phyloP scores from a whole-genome alignment of 2,329 filamentous ascomycete species.

The Ophiostoma sp. region DNA sequence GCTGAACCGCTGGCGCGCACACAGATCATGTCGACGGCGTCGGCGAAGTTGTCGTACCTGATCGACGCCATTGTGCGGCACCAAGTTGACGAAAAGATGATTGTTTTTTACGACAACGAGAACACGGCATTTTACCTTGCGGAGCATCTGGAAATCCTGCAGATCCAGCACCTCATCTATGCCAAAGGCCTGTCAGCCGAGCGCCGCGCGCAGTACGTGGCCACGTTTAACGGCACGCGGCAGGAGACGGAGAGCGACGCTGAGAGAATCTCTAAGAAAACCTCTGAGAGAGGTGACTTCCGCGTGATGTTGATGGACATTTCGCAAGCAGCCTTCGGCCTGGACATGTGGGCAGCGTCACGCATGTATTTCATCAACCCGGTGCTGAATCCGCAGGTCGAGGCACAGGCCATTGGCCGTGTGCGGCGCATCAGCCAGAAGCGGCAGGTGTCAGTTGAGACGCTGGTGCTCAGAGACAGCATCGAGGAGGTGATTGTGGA shows the following conservation, averaged over 20 bases:
- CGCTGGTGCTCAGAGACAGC: conserved; percentile 70
- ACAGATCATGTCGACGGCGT: conserved; percentile 70
- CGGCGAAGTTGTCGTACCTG: conserved; percentile 81
- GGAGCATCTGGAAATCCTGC: conserved; percentile 68
- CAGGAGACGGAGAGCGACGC: conserved; percentile 29
- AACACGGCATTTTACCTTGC: conserved; percentile 83
- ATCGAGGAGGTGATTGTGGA: conserved; percentile 80
- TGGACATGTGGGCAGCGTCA: conserved; percentile 78
- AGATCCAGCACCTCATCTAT: conserved; percentile 61
- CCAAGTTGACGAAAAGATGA: conserved; percentile 71
- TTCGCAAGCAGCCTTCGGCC: conserved; percentile 78
- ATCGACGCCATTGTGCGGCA: conserved; percentile 65
- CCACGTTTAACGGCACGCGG: conserved; percentile 60
- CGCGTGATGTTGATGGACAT: conserved; percentile 84
- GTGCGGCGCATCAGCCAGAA: conserved; percentile 82
- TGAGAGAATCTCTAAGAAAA: background rate
- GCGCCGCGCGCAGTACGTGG: conserved; percentile 67
- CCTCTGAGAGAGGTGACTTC: conserved; percentile 42
- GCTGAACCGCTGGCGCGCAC: conserved; percentile 51
- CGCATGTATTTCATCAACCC: conserved; percentile 86
- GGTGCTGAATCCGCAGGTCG: conserved; percentile 75
- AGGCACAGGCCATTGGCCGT: conserved; percentile 87
- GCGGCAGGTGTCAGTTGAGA: conserved; percentile 76
- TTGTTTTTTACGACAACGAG: conserved; percentile 87
- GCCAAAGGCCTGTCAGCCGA: conserved; percentile 56